These are phyloP conservation scores for Nannizzia gypsea DNA, from an alignment of 2,329 filamentous ascomycete genomes.

Conservation along the genomic window DNA sequence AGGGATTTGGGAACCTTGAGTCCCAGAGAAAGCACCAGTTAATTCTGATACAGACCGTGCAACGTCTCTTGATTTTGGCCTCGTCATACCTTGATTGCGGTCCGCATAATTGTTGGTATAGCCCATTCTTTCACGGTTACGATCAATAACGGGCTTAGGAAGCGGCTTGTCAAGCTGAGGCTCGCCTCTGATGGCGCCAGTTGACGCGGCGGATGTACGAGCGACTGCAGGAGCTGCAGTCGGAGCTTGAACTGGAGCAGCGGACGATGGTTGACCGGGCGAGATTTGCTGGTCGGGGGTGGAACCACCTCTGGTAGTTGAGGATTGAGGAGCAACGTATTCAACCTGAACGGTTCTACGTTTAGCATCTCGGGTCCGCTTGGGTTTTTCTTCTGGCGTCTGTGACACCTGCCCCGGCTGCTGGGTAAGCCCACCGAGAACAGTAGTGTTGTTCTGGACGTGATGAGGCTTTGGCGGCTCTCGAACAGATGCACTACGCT, in stretches of 20 bases:
- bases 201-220: not conserved
- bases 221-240: not conserved
- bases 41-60: conserved; percentile 48
- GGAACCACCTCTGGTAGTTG: conserved; percentile 61
- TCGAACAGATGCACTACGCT: conserved; percentile 84
- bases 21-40: conserved; percentile 40
- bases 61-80: conserved; percentile 39
- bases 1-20: conserved; percentile 33
- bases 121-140: conserved; percentile 7
- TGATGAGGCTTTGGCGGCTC: conserved; percentile 58
- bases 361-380: conserved; percentile 57
- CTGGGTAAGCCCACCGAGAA: conserved; percentile 51
- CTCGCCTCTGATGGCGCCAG: conserved; percentile 29
- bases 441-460: conserved; percentile 17
- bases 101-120: conserved; percentile 15
- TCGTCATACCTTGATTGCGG: conserved; percentile 21
- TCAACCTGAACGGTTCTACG: conserved; percentile 92
- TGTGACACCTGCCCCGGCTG: conserved; percentile 65
- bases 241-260: not conserved
- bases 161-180: conserved; percentile 27
- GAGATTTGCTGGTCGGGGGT: conserved; percentile 17
- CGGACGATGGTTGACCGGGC: not conserved
- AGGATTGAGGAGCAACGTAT: conserved; percentile 83
- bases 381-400: conserved; percentile 41
- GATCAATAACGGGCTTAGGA: not conserved